A percentile compares a stretch with the other conserved stretches of the same genome.
Conservation (phyloP, 345 rosid genomes). For the Eucalyptus cloeziana region DNA sequence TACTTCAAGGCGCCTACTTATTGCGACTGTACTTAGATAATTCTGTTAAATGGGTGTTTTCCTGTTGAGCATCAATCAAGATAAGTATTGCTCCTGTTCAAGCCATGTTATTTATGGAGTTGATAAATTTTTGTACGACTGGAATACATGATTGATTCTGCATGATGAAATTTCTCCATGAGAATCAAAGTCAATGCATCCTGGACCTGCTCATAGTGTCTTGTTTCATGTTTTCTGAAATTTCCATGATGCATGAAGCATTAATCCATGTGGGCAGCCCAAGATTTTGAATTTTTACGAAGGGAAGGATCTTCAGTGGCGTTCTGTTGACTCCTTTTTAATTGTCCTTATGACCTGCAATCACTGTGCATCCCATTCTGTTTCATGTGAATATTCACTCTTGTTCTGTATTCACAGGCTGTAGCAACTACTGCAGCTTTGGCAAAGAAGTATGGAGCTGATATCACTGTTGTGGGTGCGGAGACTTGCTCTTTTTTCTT, state of each 20-base stretch:
- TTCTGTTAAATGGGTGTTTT: not conserved
- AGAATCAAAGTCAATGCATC: not conserved
- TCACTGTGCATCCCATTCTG: not conserved
- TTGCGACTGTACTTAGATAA: not conserved
- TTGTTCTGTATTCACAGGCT: slow-evolving; percentile 37
- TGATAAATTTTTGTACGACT: not conserved
- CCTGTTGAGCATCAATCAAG: not conserved
- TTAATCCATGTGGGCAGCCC: not conserved
- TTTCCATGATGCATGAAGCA: not conserved
- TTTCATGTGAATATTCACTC: not conserved
- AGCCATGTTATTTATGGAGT: not conserved
- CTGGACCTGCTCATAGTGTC: not conserved
- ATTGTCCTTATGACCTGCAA: not conserved
- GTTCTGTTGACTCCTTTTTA: not conserved
- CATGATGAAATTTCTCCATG: not conserved
- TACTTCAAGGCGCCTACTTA: not conserved
- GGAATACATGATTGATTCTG: not conserved
- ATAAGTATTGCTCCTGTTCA: not conserved
- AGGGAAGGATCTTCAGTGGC: not conserved
- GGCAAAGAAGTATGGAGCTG: slow-evolving; percentile 90
- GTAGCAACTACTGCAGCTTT: slow-evolving; percentile 78
- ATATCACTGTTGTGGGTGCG: slow-evolving; percentile 84
- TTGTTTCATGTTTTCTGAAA: not conserved
- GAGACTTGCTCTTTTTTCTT: not conserved
- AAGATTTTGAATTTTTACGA: not conserved